Evolutionary conservation across 805 yeast genomes (phyloP).

Genomic region (Lipomyces anomalus): DNA sequence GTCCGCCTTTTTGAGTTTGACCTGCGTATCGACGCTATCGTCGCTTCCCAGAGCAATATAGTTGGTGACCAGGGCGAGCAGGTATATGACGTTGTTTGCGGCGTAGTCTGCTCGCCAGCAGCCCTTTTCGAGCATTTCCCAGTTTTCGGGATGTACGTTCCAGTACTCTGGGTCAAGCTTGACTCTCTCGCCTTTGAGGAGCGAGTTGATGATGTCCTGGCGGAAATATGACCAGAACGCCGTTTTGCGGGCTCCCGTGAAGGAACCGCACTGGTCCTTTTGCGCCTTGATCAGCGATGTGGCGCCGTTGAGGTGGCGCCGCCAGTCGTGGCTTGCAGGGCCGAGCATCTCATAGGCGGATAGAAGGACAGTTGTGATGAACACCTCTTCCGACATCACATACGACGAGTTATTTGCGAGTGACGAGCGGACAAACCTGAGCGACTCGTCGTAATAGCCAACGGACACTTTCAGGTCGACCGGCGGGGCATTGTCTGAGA

Average conservation of each 20-base stretch:
- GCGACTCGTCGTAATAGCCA: constrained; percentile 13
- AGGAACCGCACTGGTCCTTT: no score
- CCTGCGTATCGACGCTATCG: constrained; percentile 1
- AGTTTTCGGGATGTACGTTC: constrained; percentile 3
- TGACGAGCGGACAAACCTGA: constrained; percentile 6
- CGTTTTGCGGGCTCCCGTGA: constrained; percentile 9
- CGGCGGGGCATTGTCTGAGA: no score
- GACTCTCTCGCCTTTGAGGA: constrained; percentile 5
- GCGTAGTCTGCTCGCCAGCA: constrained; percentile 12
- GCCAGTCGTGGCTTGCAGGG: constrained; percentile 18
- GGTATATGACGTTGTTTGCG: constrained; percentile 9
- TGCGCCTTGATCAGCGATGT: no score
- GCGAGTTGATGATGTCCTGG: constrained; percentile 14
- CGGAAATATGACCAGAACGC: constrained; percentile 19
- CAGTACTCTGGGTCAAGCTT: constrained; percentile 8
- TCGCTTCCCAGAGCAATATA: constrained; percentile 3
- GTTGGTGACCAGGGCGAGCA: constrained; percentile 18
- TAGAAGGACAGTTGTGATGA: constrained; percentile 11
- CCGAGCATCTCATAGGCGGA: constrained; percentile 20
- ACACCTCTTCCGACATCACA: constrained; percentile 4
- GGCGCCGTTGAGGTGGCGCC: constrained; percentile 14
- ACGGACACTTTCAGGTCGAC: constrained; percentile 9
- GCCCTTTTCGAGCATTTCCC: constrained; percentile 8
- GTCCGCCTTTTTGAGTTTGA: constrained; percentile 3
- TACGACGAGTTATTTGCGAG: constrained; percentile 3